These are phyloP conservation scores for Penicillium nordicum DNA, from an alignment of 2,329 filamentous ascomycete genomes.

Conservation along the genomic window DNA sequence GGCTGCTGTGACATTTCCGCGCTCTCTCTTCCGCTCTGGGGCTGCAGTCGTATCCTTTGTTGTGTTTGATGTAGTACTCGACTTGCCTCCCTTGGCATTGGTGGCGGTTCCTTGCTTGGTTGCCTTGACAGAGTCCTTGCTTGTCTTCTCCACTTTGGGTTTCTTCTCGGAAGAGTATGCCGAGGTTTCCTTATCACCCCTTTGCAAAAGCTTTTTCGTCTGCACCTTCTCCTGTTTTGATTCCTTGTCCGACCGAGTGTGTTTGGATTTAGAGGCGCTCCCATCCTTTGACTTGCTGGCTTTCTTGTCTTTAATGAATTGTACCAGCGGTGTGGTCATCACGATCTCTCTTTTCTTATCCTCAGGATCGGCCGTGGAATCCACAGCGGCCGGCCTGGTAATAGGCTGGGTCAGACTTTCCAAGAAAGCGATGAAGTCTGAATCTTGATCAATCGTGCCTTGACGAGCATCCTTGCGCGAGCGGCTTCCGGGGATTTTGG, in stretches of 20 bases:
- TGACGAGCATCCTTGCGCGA: conserved; percentile 77
- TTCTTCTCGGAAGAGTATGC: conserved; percentile 37
- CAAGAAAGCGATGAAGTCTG: conserved; percentile 91
- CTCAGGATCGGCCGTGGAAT: conserved; percentile 46
- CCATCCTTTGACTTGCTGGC: conserved; percentile 69
- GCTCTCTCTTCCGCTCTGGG: conserved; percentile 51
- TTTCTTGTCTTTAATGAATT: conserved; percentile 89
- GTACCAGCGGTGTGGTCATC: conserved; percentile 82
- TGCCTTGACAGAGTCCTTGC: conserved; percentile 61
- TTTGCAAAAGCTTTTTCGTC: conserved; percentile 42
- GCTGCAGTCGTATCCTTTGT: conserved; percentile 27
- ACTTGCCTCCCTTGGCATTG: conserved; percentile 38
- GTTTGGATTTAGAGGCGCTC: conserved; percentile 38
- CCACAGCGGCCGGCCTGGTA: conserved; percentile 53
- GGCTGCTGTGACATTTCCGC: conserved; percentile 52
- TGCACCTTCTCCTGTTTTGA: conserved; percentile 41
- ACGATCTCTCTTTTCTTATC: conserved; percentile 59
- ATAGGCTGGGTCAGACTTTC: conserved; percentile 76
- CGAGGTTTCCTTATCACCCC: conserved; percentile 34
- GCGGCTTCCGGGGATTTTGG: conserved; percentile 73
- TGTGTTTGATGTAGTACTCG: conserved; percentile 26
- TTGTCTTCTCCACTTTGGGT: conserved; percentile 52
- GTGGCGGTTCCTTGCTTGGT: conserved; percentile 37
- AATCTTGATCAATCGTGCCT: conserved; percentile 93
- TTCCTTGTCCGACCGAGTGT: conserved; percentile 44